Evolutionary conservation across 352 stramenopile species (phyloP).

Genomic region (Phytophthora melonis): DNA sequence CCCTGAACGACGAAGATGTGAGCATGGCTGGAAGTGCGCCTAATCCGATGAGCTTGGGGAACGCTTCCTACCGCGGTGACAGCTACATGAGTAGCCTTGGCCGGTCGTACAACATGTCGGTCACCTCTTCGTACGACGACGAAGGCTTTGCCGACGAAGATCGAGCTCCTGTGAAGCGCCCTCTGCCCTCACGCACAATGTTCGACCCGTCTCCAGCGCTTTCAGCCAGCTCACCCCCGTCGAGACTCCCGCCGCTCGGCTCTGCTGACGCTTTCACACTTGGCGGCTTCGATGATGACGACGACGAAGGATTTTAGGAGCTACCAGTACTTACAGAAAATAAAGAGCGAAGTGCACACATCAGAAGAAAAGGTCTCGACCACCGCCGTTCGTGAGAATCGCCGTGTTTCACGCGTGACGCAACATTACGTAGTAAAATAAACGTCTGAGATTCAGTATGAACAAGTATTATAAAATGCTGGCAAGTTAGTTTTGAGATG

Average conservation of each 20-base stretch:
- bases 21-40: constrained; percentile 67
- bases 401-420: too few relatives aligned
- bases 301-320: constrained; percentile 66
- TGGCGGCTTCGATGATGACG: constrained; percentile 69
- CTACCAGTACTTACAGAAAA: constrained; percentile 4
- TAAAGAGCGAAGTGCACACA: constrained; percentile 22
- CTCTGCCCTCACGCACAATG: constrained; percentile 49
- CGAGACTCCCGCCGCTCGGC: constrained; percentile 64
- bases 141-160: constrained; percentile 58
- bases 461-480: too few relatives aligned
- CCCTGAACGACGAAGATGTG: constrained; percentile 62
- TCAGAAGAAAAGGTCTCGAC: neutral
- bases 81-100: constrained; percentile 68
- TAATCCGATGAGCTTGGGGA: constrained; percentile 19
- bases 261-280: constrained; percentile 63
- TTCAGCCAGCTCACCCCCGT: constrained; percentile 75
- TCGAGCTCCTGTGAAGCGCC: constrained; percentile 39
- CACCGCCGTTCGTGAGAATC: too few relatives aligned
- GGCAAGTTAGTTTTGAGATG: too few relatives aligned
- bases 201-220: constrained; percentile 76
- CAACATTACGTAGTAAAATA: too few relatives aligned
- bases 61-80: constrained; percentile 44
- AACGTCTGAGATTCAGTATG: too few relatives aligned
- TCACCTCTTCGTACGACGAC: constrained; percentile 61
- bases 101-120: constrained; percentile 63